Conservation (phyloP, 2,329 filamentous ascomycete genomes). For the Beauveria varroae region DNA sequence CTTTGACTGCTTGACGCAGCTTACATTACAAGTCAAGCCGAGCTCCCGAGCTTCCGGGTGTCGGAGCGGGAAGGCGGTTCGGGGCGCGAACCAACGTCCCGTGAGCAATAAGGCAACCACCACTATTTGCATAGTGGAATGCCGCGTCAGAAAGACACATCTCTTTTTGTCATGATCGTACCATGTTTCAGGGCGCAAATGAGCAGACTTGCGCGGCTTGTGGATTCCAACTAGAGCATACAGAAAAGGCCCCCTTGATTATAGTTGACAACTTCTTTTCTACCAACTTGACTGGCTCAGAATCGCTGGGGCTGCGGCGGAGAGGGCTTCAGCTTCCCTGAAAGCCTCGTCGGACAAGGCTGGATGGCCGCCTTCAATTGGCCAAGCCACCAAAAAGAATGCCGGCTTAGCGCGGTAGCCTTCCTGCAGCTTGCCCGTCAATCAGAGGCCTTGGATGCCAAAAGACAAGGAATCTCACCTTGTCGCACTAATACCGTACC, state of each 20-base stretch:
- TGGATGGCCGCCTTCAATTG: constrained; percentile 1
- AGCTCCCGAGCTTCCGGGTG: too few species aligned
- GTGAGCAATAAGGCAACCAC: not conserved
- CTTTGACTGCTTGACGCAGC: too few species aligned
- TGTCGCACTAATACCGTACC: not conserved
- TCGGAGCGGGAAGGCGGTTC: too few species aligned
- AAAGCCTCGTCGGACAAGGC: constrained; percentile 7
- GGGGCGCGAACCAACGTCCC: not conserved
- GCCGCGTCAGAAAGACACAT: not conserved
- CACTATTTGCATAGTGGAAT: not conserved
- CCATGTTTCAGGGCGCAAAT: not conserved
- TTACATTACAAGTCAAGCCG: too few species aligned
- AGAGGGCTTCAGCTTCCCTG: constrained; percentile 7
- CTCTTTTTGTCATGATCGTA: not conserved
- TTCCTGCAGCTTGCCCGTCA: constrained; percentile 1
- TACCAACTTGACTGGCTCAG: not conserved
- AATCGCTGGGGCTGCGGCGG: not conserved
- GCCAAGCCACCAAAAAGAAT: constrained; percentile 4
- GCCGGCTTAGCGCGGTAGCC: constrained; percentile 4
- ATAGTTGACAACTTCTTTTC: too few species aligned
- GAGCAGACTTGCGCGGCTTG: not conserved
- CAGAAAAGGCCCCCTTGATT: not conserved
- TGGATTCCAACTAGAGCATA: not conserved
- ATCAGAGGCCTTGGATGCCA: not conserved
- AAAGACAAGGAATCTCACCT: not conserved